A percentile compares a stretch with the other conserved stretches of the same genome.
These are phyloP conservation scores for Rhytidiadelphus loreus DNA, from an alignment of 225 moss, liverwort and hornwort species.

Conservation along the genomic window DNA sequence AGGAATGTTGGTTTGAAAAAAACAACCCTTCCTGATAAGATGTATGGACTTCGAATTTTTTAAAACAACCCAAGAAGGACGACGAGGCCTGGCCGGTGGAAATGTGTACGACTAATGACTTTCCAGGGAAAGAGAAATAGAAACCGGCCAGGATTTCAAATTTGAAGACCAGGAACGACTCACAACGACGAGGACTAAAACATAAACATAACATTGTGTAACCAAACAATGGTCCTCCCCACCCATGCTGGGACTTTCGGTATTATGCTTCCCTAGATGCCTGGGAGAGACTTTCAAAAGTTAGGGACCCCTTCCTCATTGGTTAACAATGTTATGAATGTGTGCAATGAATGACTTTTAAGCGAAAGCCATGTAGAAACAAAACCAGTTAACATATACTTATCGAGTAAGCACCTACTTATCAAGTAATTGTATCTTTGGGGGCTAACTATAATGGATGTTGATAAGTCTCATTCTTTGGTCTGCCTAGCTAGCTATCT, in stretches of 20 bases:
- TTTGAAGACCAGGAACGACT: accelerated
- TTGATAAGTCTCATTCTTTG: neutral
- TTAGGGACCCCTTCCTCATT: too few relatives aligned
- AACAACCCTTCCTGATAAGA: neutral
- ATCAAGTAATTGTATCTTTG: neutral
- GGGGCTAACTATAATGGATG: too few relatives aligned
- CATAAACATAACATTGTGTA: neutral
- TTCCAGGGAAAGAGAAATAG: too few relatives aligned
- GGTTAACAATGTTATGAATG: neutral
- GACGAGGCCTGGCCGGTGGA: neutral
- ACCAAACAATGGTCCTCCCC: accelerated
- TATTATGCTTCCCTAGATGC: neutral
- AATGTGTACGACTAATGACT: too few relatives aligned
- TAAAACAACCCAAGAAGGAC: too few relatives aligned
- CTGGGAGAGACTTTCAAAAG: neutral
- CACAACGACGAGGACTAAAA: accelerated
- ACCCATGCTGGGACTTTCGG: neutral
- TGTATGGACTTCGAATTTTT: neutral
- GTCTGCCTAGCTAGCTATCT: neutral
- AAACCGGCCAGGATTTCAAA: accelerated
- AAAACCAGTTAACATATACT: too few relatives aligned
- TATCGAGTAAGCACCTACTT: neutral
- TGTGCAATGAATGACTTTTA: neutral
- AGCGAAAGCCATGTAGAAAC: neutral
- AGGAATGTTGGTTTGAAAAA: neutral